Conservation (phyloP, 495 filamentous ascomycete genomes). For the Glarea lozoyensis region DNA sequence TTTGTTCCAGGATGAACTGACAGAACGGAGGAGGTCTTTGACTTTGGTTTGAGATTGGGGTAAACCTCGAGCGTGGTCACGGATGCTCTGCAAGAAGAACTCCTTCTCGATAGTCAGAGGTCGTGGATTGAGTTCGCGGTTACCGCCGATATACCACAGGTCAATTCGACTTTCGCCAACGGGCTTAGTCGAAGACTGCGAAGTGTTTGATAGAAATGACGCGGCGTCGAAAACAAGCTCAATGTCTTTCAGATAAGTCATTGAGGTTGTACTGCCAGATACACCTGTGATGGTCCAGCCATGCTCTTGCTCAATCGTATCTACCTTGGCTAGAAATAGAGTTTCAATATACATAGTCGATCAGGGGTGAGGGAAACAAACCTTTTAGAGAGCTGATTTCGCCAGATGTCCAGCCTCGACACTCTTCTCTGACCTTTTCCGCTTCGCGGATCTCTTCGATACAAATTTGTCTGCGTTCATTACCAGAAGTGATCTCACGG, state of each 20-base stretch:
- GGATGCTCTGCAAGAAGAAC: constrained; percentile 62
- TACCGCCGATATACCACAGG: constrained; percentile 44
- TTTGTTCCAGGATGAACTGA: constrained; percentile 51
- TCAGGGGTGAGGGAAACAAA: constrained; percentile 26
- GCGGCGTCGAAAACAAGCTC: constrained; percentile 65
- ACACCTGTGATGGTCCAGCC: constrained; percentile 75
- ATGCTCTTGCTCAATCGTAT: constrained; percentile 54
- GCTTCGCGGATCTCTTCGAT: constrained; percentile 70
- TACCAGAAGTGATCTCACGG: constrained; percentile 44
- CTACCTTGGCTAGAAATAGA: constrained; percentile 41
- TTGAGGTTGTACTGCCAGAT: constrained; percentile 51
- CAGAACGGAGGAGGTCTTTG: constrained; percentile 42
- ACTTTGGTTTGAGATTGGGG: constrained; percentile 39
- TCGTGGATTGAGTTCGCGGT: constrained; percentile 37
- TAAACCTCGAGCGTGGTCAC: constrained; percentile 45
- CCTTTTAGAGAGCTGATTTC: constrained; percentile 71
- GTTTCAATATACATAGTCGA: constrained; percentile 21
- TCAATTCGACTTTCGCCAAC: constrained; percentile 31
- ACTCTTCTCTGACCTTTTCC: constrained; percentile 76
- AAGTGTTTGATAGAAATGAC: constrained; percentile 37
- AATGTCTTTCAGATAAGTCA: constrained; percentile 72
- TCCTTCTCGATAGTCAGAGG: constrained; percentile 45
- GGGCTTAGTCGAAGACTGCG: constrained; percentile 10
- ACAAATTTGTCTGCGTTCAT: constrained; percentile 58
- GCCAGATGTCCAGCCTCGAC: constrained; percentile 73